These are phyloP conservation scores for Penstemon newberryi DNA, from an alignment of 257 asterid species.

Conservation along the genomic window DNA sequence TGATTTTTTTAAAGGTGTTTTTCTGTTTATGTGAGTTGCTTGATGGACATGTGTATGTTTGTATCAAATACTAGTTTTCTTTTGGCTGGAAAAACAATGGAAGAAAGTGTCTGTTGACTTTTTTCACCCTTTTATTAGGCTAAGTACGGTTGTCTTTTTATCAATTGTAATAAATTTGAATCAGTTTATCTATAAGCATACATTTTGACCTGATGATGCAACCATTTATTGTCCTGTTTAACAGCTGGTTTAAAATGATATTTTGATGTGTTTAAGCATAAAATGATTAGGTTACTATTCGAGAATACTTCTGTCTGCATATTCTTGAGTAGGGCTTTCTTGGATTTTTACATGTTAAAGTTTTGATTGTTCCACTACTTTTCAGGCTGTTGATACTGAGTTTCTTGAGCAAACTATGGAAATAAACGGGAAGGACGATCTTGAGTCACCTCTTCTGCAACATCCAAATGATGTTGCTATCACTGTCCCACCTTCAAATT, in stretches of 20 bases:
- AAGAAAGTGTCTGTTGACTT: background rate
- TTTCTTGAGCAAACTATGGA: slow-evolving; percentile 48
- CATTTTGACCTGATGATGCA: slow-evolving; percentile 1
- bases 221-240: slow-evolving; percentile 1
- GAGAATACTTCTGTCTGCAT: background rate
- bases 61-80: background rate
- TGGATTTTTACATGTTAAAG: background rate
- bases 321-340: slow-evolving; percentile 17
- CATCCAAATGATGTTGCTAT: slow-evolving; percentile 50
- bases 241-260: background rate
- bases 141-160: slow-evolving; percentile 14
- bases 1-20: background rate
- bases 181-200: background rate
- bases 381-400: slow-evolving; percentile 27
- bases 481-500: slow-evolving; percentile 33
- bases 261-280: background rate
- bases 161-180: background rate
- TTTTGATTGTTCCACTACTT: slow-evolving; percentile 1
- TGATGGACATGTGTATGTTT: background rate
- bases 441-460: slow-evolving; percentile 70
- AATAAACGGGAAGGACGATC: slow-evolving; percentile 55
- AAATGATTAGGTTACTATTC: background rate
- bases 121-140: background rate
- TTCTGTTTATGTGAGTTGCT: background rate
- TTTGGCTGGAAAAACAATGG: background rate